These are phyloP conservation scores for Chlorociboria aeruginascens DNA, from an alignment of 495 filamentous ascomycete species.

Conservation along the genomic window DNA sequence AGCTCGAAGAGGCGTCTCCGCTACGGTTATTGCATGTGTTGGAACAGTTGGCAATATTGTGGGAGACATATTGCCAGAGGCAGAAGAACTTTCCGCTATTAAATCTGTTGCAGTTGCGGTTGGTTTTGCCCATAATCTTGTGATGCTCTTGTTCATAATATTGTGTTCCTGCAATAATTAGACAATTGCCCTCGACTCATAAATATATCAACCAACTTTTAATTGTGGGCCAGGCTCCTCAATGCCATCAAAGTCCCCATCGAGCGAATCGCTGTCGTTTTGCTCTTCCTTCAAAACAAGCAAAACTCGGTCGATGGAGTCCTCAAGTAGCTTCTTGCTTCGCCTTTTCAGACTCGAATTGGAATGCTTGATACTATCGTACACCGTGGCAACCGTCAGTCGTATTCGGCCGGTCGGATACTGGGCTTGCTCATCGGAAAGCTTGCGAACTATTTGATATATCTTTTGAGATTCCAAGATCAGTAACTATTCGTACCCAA, in stretches of 20 bases:
- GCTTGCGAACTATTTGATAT: constrained; percentile 64
- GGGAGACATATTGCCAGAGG: neutral
- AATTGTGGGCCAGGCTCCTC: constrained; percentile 25
- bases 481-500: constrained; percentile 3
- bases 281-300: constrained; percentile 57
- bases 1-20: constrained; percentile 18
- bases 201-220: constrained; percentile 11
- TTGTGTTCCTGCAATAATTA: constrained; percentile 41
- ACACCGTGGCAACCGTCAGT: constrained; percentile 51
- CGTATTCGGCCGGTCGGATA: constrained; percentile 31
- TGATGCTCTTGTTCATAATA: constrained; percentile 63
- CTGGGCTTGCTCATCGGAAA: constrained; percentile 49
- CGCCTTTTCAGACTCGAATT: constrained; percentile 75
- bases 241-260: constrained; percentile 55
- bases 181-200: neutral
- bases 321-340: constrained; percentile 68
- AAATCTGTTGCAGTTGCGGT: constrained; percentile 22
- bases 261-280: constrained; percentile 43
- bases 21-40: constrained; percentile 21
- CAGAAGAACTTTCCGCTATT: constrained; percentile 11
- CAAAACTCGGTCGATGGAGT: constrained; percentile 77
- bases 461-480: constrained; percentile 33
- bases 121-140: constrained; percentile 50
- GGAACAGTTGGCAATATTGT: constrained; percentile 4
- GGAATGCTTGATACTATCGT: constrained; percentile 66